Percentiles rank a stretch among this genome's conserved stretches.
phyloP scores from a whole-genome alignment of 2,329 filamentous ascomycete genomes.

The Colletotrichum euphorbiae region DNA sequence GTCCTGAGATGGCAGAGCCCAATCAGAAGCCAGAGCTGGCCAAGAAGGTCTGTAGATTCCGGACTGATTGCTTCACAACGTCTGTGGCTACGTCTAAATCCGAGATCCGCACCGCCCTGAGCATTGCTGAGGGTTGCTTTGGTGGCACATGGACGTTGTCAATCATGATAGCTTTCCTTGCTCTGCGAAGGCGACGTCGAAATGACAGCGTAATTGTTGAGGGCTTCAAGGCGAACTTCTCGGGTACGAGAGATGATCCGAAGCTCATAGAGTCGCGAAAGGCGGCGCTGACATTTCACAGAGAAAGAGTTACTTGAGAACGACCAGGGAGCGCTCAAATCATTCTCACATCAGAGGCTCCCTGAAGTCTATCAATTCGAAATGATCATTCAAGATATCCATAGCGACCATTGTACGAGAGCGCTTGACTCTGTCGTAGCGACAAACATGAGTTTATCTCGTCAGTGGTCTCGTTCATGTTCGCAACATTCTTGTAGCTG shows the following conservation, averaged over 20 bases:
- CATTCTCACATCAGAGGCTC: background rate
- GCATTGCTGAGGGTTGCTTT: conserved; percentile 8
- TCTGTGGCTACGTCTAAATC: background rate
- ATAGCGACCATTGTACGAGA: background rate
- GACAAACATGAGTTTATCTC: background rate
- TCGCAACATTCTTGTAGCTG: background rate
- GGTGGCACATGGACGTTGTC: conserved; percentile 8
- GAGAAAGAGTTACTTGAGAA: background rate
- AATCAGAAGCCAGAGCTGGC: conserved; percentile 13
- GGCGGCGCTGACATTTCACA: background rate
- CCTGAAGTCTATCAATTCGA: conserved; percentile 7
- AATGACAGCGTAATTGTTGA: background rate
- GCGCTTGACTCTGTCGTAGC: background rate
- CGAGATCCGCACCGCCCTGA: background rate
- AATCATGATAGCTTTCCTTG: conserved; percentile 7
- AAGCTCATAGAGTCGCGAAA: no score
- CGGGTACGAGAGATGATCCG: background rate
- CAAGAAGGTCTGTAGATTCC: conserved; percentile 9
- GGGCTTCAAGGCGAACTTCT: conserved; percentile 18
- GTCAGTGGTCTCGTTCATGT: background rate
- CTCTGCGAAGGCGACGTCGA: background rate
- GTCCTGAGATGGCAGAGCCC: conserved; percentile 7
- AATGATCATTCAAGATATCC: conserved; percentile 3
- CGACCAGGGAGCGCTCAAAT: background rate
- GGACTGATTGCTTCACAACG: background rate